Percentiles rank a stretch among this genome's conserved stretches.
These are phyloP conservation scores for Pulveroboletus sp. DNA, from an alignment of 768 basidiomycete genomes.

Conservation along the genomic window DNA sequence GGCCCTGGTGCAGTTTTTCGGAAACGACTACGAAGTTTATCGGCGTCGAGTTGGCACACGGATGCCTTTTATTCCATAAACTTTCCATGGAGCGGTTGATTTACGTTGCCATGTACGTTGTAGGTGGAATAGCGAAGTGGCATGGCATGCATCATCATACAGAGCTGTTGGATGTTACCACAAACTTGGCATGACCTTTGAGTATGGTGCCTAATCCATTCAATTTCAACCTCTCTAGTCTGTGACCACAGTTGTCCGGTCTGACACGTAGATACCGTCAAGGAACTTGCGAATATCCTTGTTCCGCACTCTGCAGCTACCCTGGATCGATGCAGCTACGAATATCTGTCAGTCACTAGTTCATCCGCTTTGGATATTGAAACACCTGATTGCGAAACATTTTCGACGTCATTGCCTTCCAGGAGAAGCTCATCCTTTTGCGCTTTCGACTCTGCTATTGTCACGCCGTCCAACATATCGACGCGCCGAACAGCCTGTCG, in stretches of 20 bases:
- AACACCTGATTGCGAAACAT: slow-evolving; percentile 92
- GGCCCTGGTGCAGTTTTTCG: slow-evolving; percentile 82
- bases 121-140: slow-evolving; percentile 4
- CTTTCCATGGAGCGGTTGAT: background rate
- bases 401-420: slow-evolving; percentile 93
- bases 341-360: slow-evolving; percentile 6
- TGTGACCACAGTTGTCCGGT: slow-evolving; percentile 58
- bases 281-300: slow-evolving; percentile 99
- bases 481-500: slow-evolving; percentile 85
- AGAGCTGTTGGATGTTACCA: slow-evolving; percentile 18
- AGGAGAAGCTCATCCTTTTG: slow-evolving; percentile 95
- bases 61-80: slow-evolving; percentile 79
- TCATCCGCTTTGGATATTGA: background rate
- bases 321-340: slow-evolving; percentile 92
- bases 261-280: slow-evolving; percentile 89
- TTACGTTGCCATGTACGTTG: background rate
- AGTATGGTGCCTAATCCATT: slow-evolving; percentile 11
- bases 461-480: slow-evolving; percentile 86
- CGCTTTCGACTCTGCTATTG: slow-evolving; percentile 75
- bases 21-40: slow-evolving; percentile 78
- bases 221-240: slow-evolving; percentile 30
- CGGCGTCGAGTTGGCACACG: slow-evolving; percentile 72
- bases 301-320: slow-evolving; percentile 94
- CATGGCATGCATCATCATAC: slow-evolving; percentile 28
- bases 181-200: slow-evolving; percentile 18